Conservation (phyloP, 768 basidiomycete genomes). For the Tylopilus sp. region DNA sequence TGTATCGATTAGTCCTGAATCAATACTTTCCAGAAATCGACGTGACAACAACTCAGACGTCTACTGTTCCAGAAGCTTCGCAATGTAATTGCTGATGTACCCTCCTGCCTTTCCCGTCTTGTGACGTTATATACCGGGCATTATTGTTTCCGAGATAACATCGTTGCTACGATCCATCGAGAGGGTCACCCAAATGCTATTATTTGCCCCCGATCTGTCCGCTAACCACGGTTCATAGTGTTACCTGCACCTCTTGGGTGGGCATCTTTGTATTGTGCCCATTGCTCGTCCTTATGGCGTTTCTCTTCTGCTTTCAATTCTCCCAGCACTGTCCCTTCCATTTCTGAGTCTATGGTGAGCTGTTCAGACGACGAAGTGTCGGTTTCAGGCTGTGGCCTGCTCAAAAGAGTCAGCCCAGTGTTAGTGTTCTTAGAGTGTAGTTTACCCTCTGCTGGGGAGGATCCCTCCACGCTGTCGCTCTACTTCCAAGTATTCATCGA, state of each 20-base stretch:
- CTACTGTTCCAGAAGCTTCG: slow-evolving; percentile 82
- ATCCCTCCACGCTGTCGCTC: slow-evolving; percentile 84
- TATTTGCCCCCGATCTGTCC: slow-evolving; percentile 4
- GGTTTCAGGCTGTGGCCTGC: slow-evolving; percentile 63
- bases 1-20: slow-evolving; percentile 4
- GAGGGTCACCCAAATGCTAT: slow-evolving; percentile 4
- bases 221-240: slow-evolving; percentile 83
- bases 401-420: slow-evolving; percentile 6
- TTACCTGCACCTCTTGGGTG: slow-evolving; percentile 94
- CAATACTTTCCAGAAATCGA: slow-evolving; percentile 69
- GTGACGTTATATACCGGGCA: slow-evolving; percentile 26
- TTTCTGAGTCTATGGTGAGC: slow-evolving; percentile 73
- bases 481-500: slow-evolving; percentile 91
- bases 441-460: slow-evolving; percentile 84
- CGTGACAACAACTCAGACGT: slow-evolving; percentile 68
- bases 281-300: slow-evolving; percentile 83
- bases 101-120: background rate
- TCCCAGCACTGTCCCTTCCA: slow-evolving; percentile 72
- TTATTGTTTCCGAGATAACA: slow-evolving; percentile 26
- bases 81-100: slow-evolving; percentile 70
- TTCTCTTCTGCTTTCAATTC: slow-evolving; percentile 72
- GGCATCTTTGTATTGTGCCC: slow-evolving; percentile 84
- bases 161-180: slow-evolving; percentile 12
- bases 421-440: slow-evolving; percentile 7
- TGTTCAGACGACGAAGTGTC: slow-evolving; percentile 74